Conservation (phyloP, 768 basidiomycete species). For the Amanita inopinata region DNA sequence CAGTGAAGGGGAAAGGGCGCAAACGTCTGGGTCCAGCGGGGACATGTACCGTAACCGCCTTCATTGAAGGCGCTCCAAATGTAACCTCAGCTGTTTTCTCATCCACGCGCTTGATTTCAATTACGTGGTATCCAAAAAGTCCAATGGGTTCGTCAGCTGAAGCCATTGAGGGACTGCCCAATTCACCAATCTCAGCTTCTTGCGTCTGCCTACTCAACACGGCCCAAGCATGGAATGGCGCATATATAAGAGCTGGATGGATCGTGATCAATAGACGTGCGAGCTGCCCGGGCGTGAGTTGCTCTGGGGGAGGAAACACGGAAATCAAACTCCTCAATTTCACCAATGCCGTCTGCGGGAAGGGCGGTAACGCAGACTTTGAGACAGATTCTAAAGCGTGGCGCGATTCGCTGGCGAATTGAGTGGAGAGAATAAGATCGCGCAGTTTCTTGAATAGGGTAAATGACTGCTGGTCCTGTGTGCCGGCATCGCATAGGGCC, state of each 20-base stretch:
- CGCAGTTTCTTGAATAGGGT: slow-evolving; percentile 35
- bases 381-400: slow-evolving; percentile 44
- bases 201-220: slow-evolving; percentile 45
- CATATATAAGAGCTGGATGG: slow-evolving; percentile 48
- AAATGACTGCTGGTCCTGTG: slow-evolving; percentile 9
- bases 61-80: slow-evolving; percentile 24
- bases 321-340: slow-evolving; percentile 38
- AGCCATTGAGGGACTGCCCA: slow-evolving; percentile 36
- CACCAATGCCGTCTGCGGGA: slow-evolving; percentile 52
- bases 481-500: slow-evolving; percentile 25
- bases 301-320: slow-evolving; percentile 37
- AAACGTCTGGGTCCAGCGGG: slow-evolving; percentile 40
- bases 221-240: slow-evolving; percentile 55
- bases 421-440: slow-evolving; percentile 50
- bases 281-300: slow-evolving; percentile 36
- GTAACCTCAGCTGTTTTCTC: slow-evolving; percentile 29
- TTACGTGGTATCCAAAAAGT: slow-evolving; percentile 41
- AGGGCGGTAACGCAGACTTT: slow-evolving; percentile 44
- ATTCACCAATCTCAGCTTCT: slow-evolving; percentile 42
- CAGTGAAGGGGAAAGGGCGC: slow-evolving; percentile 34
- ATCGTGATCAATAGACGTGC: slow-evolving; percentile 44
- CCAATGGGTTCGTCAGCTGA: slow-evolving; percentile 35
- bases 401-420: slow-evolving; percentile 51
- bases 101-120: slow-evolving; percentile 29
- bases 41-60: slow-evolving; percentile 26